Percentiles rank a stretch among this genome's conserved stretches.
Evolutionary conservation across 2,329 filamentous ascomycete species (phyloP).

Genomic region (Phialophora tarda): DNA sequence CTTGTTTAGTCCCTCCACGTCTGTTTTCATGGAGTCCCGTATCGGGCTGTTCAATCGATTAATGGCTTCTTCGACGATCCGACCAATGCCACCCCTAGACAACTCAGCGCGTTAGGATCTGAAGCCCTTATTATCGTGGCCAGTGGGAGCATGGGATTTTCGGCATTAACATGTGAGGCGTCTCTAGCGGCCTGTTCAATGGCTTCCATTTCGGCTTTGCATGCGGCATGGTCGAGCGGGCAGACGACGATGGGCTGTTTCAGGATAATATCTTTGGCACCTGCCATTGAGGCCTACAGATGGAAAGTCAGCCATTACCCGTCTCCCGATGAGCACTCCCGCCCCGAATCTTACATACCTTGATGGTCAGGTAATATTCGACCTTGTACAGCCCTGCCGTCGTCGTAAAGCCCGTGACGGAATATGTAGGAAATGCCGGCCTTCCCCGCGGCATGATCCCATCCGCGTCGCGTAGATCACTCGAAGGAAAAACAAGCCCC

Average conservation of each 20-base stretch:
- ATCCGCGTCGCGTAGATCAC: slow-evolving; percentile 83
- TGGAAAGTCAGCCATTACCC: slow-evolving; percentile 6
- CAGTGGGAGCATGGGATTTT: slow-evolving; percentile 91
- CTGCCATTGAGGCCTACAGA: slow-evolving; percentile 81
- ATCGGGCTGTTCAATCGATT: slow-evolving; percentile 61
- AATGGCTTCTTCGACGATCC: slow-evolving; percentile 66
- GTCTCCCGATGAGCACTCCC: neutral
- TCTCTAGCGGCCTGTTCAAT: slow-evolving; percentile 96
- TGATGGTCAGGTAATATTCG: slow-evolving; percentile 93
- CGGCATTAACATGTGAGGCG: slow-evolving; percentile 82
- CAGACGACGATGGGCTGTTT: slow-evolving; percentile 95
- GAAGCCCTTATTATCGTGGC: slow-evolving; percentile 78
- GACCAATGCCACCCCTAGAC: slow-evolving; percentile 67
- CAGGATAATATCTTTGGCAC: slow-evolving; percentile 83
- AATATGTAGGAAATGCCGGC: slow-evolving; percentile 85
- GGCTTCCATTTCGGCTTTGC: slow-evolving; percentile 98
- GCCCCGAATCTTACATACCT: slow-evolving; percentile 62
- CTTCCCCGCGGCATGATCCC: slow-evolving; percentile 86
- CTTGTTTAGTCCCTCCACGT: neutral
- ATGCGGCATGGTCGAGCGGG: slow-evolving; percentile 90
- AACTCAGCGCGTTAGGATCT: slow-evolving; percentile 68
- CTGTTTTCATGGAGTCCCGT: slow-evolving; percentile 2
- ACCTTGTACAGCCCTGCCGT: slow-evolving; percentile 96
- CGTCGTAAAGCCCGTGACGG: slow-evolving; percentile 89
- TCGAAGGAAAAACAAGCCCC: slow-evolving; percentile 86